These are phyloP conservation scores for Moesziomyces parantarcticus DNA, from an alignment of 1,284 basidiomycete species.

Conservation along the genomic window DNA sequence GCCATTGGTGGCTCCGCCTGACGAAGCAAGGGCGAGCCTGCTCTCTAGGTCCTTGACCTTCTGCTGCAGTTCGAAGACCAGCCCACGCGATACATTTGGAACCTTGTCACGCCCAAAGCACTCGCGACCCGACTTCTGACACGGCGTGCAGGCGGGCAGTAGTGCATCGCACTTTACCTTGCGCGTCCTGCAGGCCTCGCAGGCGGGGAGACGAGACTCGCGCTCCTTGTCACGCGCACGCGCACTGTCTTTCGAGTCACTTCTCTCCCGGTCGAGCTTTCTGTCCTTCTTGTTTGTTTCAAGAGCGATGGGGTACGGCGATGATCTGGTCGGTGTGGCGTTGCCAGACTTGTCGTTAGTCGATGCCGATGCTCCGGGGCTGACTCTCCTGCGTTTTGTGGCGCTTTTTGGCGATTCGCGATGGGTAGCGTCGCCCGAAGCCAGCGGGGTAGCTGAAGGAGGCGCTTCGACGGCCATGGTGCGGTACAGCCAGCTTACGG, in stretches of 20 bases:
- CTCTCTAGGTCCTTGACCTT: conserved; percentile 46
- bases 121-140: conserved; percentile 36
- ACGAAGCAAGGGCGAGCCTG: conserved; percentile 27
- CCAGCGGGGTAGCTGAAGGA: not conserved
- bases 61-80: conserved; percentile 43
- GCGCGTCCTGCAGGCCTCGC: conserved; percentile 38
- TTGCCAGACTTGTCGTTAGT: not conserved
- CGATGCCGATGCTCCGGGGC: not conserved
- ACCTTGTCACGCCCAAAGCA: conserved; percentile 45
- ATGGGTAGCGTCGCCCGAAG: not conserved
- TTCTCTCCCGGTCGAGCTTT: conserved; percentile 13
- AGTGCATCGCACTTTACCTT: conserved; percentile 51
- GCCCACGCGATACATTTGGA: conserved; percentile 37
- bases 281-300: conserved; percentile 7
- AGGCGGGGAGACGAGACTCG: conserved; percentile 37
- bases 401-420: not conserved
- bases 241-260: conserved; percentile 17
- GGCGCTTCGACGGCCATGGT: not conserved
- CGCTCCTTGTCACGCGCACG: conserved; percentile 25
- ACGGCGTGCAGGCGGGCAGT: conserved; percentile 45
- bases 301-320: not conserved
- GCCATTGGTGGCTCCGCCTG: not conserved
- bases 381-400: not conserved
- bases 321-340: conserved; percentile 11
- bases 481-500: not conserved